Conservation (phyloP, 805 yeast genomes). For the Ogataea dorogensis region DNA sequence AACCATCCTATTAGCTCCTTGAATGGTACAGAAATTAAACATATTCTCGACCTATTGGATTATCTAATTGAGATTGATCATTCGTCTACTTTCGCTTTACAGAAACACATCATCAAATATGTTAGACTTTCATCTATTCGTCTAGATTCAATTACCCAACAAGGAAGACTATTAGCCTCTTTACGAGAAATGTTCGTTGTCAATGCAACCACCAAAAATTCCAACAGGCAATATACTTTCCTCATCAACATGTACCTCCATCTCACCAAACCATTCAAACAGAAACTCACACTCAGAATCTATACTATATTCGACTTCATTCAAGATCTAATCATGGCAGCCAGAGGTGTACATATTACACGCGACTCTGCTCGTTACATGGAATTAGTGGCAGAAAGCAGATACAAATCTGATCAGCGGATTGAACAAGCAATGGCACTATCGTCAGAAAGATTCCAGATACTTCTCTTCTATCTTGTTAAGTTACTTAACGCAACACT, state of each 20-base stretch:
- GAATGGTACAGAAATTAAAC: slow-evolving; percentile 7
- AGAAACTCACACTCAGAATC: slow-evolving; percentile 5
- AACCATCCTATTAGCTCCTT: slow-evolving; percentile 7
- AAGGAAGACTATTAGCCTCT: slow-evolving; percentile 2
- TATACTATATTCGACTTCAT: slow-evolving; percentile 14
- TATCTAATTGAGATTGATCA: slow-evolving; percentile 12
- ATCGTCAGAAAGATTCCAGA: slow-evolving; percentile 13
- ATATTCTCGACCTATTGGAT: slow-evolving; percentile 4
- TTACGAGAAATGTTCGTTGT: slow-evolving; percentile 8
- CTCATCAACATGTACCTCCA: slow-evolving; percentile 8
- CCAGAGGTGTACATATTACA: slow-evolving; percentile 2
- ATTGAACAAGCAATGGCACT: slow-evolving; percentile 6
- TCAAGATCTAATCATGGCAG: slow-evolving; percentile 16
- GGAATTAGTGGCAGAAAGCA: slow-evolving; percentile 11
- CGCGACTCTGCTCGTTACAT: slow-evolving; percentile 11
- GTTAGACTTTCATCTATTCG: slow-evolving; percentile 3
- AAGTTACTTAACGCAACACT: slow-evolving; percentile 6
- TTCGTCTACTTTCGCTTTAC: slow-evolving; percentile 6
- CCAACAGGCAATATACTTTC: slow-evolving; percentile 8
- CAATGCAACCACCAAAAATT: slow-evolving; percentile 4
- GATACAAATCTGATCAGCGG: slow-evolving; percentile 5
- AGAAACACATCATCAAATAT: slow-evolving; percentile 8
- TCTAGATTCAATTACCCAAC: slow-evolving; percentile 10
- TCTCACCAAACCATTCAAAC: slow-evolving; percentile 5
- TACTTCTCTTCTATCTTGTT: slow-evolving; percentile 14